Percentiles rank a stretch among this genome's conserved stretches.
phyloP scores from a whole-genome alignment of 129 eudicot genomes.

The Calendula officinalis region DNA sequence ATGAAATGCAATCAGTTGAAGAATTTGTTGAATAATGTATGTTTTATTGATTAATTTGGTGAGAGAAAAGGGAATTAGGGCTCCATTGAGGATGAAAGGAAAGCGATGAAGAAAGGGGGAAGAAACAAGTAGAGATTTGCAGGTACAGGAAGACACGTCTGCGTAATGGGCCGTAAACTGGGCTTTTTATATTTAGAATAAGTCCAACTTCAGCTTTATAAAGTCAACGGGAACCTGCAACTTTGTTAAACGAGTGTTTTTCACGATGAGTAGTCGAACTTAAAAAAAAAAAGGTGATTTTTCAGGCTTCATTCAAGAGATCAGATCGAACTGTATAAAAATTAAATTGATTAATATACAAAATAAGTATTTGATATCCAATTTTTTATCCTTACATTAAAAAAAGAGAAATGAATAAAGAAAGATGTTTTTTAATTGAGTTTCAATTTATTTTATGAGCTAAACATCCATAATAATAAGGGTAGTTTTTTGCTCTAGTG shows the following conservation, averaged over 20 bases:
- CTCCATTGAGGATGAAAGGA: slow-evolving; percentile 12
- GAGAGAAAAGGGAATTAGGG: slow-evolving; percentile 14
- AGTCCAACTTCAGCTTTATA: slow-evolving; percentile 8
- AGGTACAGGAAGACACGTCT: slow-evolving; percentile 33
- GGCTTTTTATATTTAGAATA: slow-evolving; percentile 21
- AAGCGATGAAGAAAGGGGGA: slow-evolving; percentile 2
- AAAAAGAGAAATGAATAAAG: no score
- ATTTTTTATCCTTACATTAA: no score
- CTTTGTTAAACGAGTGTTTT: background rate
- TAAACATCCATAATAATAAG: no score
- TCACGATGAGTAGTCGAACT: slow-evolving; percentile 10
- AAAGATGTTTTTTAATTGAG: no score
- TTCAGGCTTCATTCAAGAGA: no score
- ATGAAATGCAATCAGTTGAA: background rate
- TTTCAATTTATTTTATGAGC: no score
- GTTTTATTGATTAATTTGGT: slow-evolving; percentile 1
- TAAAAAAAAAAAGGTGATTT: background rate
- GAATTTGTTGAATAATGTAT: background rate
- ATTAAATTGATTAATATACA: no score
- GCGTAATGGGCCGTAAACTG: slow-evolving; percentile 29
- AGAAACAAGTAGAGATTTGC: slow-evolving; percentile 13
- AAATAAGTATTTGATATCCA: no score
- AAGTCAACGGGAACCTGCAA: slow-evolving; percentile 29
- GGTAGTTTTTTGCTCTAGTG: no score
- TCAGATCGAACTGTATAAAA: no score